Base-by-base conservation (phyloP, 1,139 yeast genomes). In the Yamadazyma siamensis region DNA sequence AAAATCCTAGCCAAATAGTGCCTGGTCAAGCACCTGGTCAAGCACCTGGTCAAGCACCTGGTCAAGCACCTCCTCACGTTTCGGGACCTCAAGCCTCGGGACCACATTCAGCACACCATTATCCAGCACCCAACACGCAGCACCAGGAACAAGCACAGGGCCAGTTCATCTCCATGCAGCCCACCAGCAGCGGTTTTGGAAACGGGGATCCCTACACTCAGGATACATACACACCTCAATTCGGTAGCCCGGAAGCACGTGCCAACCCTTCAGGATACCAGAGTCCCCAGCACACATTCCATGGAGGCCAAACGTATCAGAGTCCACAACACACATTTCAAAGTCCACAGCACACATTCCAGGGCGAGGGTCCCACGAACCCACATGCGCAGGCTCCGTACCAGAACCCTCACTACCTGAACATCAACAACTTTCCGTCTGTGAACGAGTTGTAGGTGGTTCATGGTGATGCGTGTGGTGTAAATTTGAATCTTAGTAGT, bases 401-500 rank as follows among this genome's bases (percentile, higher is more conserved):
- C n/a, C n/a, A n/a, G n/a, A n/a, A n/a, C n/a, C n/a, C n/a, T n/a
- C n/a, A n/a, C 58, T 40, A 48, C 35, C 62, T 54, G 63, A 59
- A 59, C 34, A 46, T 60, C 14, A 48, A 49, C 23, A 38, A 33
- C 17, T 61, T 59, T 36, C 66, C 65, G 0, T 58, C 56, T 19
- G 59, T 60, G 4, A 46, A 49, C 29, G 47, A 46, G 27, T 36
- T 56, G 30, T 46, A n/a, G n/a, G n/a, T n/a, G n/a, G n/a, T n/a
- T n/a, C n/a, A n/a, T n/a, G n/a, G n/a, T n/a, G n/a, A n/a, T n/a
- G n/a, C n/a, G n/a, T n/a, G n/a, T n/a, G n/a, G n/a, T n/a, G n/a
- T n/a, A n/a, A n/a, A n/a, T n/a, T n/a, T n/a, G n/a, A n/a, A n/a
- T n/a, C n/a, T n/a, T n/a, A n/a, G n/a, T n/a, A n/a, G n/a, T n/a